A percentile compares a stretch with the other conserved stretches of the same genome.
Conservation (phyloP, 768 basidiomycete genomes). For the Cystobasidium onofrii region DNA sequence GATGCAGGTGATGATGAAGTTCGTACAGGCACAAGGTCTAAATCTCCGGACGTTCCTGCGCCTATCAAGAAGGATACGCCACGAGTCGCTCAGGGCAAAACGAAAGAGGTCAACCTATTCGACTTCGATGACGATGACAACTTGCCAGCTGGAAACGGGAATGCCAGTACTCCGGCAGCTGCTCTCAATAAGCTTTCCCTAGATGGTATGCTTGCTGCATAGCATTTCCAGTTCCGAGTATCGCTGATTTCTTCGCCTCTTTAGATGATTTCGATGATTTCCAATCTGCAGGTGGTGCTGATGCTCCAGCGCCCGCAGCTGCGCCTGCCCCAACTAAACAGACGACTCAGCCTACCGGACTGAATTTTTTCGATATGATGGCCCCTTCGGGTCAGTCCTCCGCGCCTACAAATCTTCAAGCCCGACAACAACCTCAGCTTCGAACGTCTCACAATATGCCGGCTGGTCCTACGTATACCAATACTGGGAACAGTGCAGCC, state of each 20-base stretch:
- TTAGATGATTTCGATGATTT: conserved; percentile 51
- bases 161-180: conserved; percentile 39
- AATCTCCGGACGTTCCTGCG: conserved; percentile 2
- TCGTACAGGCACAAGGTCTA: conserved; percentile 44
- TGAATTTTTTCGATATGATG: conserved; percentile 45
- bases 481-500: neutral
- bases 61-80: conserved; percentile 42
- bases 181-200: conserved; percentile 35
- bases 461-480: conserved; percentile 23
- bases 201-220: conserved; percentile 41
- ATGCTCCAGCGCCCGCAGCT: conserved; percentile 36
- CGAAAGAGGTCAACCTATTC: conserved; percentile 63
- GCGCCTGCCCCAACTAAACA: conserved; percentile 42
- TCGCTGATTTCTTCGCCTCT: neutral
- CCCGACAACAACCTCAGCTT: conserved; percentile 20
- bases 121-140: conserved; percentile 66
- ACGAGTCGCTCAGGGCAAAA: conserved; percentile 41
- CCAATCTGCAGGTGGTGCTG: conserved; percentile 43
- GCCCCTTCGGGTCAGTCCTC: conserved; percentile 13
- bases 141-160: conserved; percentile 39
- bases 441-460: conserved; percentile 25
- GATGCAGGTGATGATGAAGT: conserved; percentile 89
- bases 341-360: conserved; percentile 39
- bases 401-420: neutral
- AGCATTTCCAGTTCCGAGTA: neutral